A percentile compares a stretch with the other conserved stretches of the same genome.
phyloP scores from a whole-genome alignment of 2,329 filamentous ascomycete species.

The Venturia oleaginea region DNA sequence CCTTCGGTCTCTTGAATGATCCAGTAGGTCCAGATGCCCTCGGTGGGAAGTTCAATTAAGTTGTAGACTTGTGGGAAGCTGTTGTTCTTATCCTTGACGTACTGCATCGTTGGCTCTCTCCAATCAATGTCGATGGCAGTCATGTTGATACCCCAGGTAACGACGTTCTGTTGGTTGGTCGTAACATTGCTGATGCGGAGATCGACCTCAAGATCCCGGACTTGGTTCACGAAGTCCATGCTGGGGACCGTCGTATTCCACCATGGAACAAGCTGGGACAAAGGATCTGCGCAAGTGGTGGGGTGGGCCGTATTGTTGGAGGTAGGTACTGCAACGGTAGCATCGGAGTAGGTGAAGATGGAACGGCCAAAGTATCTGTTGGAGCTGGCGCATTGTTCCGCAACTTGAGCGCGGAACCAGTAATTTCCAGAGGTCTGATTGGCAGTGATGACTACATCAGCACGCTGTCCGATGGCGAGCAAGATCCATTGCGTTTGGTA shows the following conservation, averaged over 20 bases:
- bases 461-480: conserved; percentile 36
- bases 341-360: conserved; percentile 28
- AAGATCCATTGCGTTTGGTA: conserved; percentile 28
- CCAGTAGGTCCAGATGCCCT: conserved; percentile 38
- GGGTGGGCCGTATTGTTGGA: conserved; percentile 19
- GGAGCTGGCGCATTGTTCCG: conserved; percentile 26
- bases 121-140: conserved; percentile 35
- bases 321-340: conserved; percentile 18
- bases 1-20: conserved; percentile 36
- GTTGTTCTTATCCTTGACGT: conserved; percentile 33
- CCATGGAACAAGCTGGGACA: conserved; percentile 20
- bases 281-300: conserved; percentile 24
- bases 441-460: conserved; percentile 38
- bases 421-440: conserved; percentile 36
- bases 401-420: conserved; percentile 36
- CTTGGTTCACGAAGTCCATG: conserved; percentile 23
- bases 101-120: conserved; percentile 36
- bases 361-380: conserved; percentile 26
- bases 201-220: conserved; percentile 26
- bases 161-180: conserved; percentile 30
- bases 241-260: conserved; percentile 29
- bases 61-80: conserved; percentile 32
- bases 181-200: conserved; percentile 23
- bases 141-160: conserved; percentile 32
- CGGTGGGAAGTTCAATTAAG: conserved; percentile 31